A percentile compares a stretch with the other conserved stretches of the same genome.
phyloP scores from a whole-genome alignment of 371 early-diverging fungal genomes.

The Mycotypha africana region DNA sequence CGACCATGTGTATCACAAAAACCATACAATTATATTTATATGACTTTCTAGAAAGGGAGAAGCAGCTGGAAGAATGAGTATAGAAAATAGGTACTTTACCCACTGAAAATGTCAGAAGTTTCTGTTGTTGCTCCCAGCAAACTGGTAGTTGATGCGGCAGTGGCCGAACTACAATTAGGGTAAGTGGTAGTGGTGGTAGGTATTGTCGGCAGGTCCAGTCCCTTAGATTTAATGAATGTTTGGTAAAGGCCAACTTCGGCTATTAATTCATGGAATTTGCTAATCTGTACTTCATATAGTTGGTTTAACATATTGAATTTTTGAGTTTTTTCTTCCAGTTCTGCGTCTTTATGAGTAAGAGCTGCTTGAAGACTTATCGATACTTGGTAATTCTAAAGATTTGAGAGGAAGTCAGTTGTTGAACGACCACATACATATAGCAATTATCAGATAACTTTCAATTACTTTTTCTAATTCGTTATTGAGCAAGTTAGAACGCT shows the following conservation, averaged over 20 bases:
- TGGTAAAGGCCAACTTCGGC: constrained; percentile 6
- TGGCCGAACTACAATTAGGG: no score
- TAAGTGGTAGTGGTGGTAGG: no score
- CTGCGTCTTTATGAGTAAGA: constrained; percentile 23
- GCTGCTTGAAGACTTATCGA: constrained; percentile 20
- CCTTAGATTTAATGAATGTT: constrained; percentile 5
- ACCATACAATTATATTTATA: no score
- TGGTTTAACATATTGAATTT: constrained; percentile 10
- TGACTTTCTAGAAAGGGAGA: no score
- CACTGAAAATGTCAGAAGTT: no score
- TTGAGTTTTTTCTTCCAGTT: constrained; percentile 22
- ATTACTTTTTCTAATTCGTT: constrained; percentile 8
- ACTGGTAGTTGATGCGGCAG: no score
- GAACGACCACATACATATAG: not conserved
- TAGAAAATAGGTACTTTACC: no score
- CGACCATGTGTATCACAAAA: no score
- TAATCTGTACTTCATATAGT: constrained; percentile 16
- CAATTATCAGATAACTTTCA: not conserved
- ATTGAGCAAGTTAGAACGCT: constrained; percentile 11
- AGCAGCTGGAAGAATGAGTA: no score
- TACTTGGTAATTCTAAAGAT: constrained; percentile 11
- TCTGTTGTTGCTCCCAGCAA: no score
- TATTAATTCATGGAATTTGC: constrained; percentile 9
- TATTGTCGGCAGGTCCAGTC: constrained; percentile 3
- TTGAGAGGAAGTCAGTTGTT: not conserved